Percentiles rank a stretch among this genome's conserved stretches.
Conservation (phyloP, 208 protist genomes). For the Trypanosoma rangeli region DNA sequence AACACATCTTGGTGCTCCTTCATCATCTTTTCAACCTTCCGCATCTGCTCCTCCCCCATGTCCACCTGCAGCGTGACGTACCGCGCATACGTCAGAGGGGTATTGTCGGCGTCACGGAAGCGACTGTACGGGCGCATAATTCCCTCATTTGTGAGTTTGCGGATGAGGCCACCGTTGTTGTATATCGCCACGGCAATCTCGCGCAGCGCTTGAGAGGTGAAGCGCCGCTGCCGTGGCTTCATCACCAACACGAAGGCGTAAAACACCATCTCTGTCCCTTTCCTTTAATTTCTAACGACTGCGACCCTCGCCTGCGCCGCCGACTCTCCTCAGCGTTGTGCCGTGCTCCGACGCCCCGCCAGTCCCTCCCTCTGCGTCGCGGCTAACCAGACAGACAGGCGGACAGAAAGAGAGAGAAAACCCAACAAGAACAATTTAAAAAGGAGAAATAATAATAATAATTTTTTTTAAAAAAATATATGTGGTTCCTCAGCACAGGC, state of each 20-base stretch:
- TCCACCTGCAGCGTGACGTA: constrained; percentile 87
- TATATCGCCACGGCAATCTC: constrained; percentile 75
- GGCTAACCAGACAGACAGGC: not conserved
- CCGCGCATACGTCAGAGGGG: constrained; percentile 73
- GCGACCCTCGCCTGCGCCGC: not conserved
- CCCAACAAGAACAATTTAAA: not conserved
- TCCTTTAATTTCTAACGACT: not conserved
- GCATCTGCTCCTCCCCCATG: constrained; percentile 83
- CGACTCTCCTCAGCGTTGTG: not conserved
- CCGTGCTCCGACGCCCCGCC: not conserved
- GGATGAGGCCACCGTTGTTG: constrained; percentile 80
- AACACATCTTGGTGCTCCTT: constrained; percentile 84
- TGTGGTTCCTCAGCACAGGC: not conserved
- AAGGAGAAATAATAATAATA: not conserved
- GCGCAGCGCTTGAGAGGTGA: constrained; percentile 76
- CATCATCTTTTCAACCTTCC: constrained; percentile 74
- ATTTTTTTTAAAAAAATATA: not conserved
- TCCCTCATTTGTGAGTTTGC: constrained; percentile 85
- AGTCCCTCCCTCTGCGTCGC: not conserved
- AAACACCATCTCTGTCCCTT: constrained; percentile 70
- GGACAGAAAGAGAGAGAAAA: not conserved
- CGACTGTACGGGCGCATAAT: constrained; percentile 84
- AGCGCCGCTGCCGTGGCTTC: constrained; percentile 71
- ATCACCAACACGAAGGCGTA: constrained; percentile 85
- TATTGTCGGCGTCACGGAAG: constrained; percentile 82